Evolutionary conservation across 2,329 filamentous ascomycete species (phyloP).

Genomic region (Trichoderma sp.): DNA sequence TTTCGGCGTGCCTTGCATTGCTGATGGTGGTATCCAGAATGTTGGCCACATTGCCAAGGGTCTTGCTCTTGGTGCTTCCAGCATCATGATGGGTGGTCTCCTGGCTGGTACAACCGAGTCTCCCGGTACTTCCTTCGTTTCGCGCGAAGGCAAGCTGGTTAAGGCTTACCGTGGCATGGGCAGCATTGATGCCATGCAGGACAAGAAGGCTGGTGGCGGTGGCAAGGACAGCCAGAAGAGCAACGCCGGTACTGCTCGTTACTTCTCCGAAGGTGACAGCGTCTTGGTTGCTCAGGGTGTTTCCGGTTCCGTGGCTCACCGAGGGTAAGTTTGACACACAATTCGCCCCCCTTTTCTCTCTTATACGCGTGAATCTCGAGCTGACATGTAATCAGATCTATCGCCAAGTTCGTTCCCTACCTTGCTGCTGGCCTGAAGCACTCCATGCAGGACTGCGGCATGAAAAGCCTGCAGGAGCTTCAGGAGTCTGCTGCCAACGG

Average conservation of each 20-base stretch:
- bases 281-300: slow-evolving; percentile 97
- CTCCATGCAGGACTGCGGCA: slow-evolving; percentile 92
- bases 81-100: slow-evolving; percentile 99
- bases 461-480: slow-evolving; percentile 73
- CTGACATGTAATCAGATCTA: slow-evolving; percentile 54
- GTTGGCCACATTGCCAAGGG: slow-evolving; percentile 99
- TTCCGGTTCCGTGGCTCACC: slow-evolving; percentile 77
- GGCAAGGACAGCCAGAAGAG: slow-evolving; percentile 70
- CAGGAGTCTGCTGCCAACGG: slow-evolving; percentile 72
- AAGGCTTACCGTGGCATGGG: slow-evolving; percentile 99
- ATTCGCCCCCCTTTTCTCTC: background rate
- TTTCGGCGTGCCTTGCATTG: slow-evolving; percentile 97
- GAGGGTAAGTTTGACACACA: slow-evolving; percentile 48
- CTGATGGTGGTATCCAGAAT: slow-evolving; percentile 96
- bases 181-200: slow-evolving; percentile 98
- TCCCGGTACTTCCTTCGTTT: slow-evolving; percentile 94
- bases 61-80: slow-evolving; percentile 87
- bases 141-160: slow-evolving; percentile 93
- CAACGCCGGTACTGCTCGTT: slow-evolving; percentile 94
- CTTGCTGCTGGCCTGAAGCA: slow-evolving; percentile 94
- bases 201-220: slow-evolving; percentile 86
- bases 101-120: slow-evolving; percentile 97
- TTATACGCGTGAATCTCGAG: slow-evolving; percentile 20
- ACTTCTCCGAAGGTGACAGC: slow-evolving; percentile 96
- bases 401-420: slow-evolving; percentile 95